Base-by-base conservation (phyloP, 331 rosid species). In the Rosa hybrid region DNA sequence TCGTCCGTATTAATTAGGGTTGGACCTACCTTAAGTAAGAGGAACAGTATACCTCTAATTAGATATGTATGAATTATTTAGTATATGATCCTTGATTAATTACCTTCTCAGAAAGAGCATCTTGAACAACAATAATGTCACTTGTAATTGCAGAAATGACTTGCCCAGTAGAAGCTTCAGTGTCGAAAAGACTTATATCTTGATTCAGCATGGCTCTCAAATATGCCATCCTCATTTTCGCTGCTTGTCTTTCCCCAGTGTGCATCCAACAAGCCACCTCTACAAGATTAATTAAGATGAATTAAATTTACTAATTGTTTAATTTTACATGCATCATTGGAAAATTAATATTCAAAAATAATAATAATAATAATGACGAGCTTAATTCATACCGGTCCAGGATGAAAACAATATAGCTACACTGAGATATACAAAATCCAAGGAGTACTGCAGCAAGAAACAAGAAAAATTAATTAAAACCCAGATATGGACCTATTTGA, bases 201-300 rank as follows among this genome's bases (percentile, higher is more conserved):
- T 95, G 98, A 82, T 80, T 92, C 71, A 95, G 54, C 99, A 95
- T 93, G 13, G 98, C 85, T 51, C 84, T 93, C 81, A 95, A 81
- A 87, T 95, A 95, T 41, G 97, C 99, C 98, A 95, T 88, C 82
- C 99, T 93, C 97, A 95, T 95, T 75, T 95, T 95, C 42, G 96
- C 97, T 39, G 96, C 97, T 83, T 95, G 99, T 7, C 98, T 80
- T 72, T 95, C 98, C n/a, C 99, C 98, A 27, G 93, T 95, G 39
- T 95, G 93, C 99, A 95, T 95, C 99, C 99, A 95, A 84, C 99
- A 95, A 78, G 98, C 99, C 86, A 95, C 99, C 97, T 95, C 99
- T 95, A 20, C 25, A 49, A 1, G 80, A 80, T 25, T 39, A 79
- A 80, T 25, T 39, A 79, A 69, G 71, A 56, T 48, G 13, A 70